Evolutionary conservation across 2,329 filamentous ascomycete genomes (phyloP), one percentile per base, ranked within the genome.

Genomic region (Rhynchosporium graminicola): DNA sequence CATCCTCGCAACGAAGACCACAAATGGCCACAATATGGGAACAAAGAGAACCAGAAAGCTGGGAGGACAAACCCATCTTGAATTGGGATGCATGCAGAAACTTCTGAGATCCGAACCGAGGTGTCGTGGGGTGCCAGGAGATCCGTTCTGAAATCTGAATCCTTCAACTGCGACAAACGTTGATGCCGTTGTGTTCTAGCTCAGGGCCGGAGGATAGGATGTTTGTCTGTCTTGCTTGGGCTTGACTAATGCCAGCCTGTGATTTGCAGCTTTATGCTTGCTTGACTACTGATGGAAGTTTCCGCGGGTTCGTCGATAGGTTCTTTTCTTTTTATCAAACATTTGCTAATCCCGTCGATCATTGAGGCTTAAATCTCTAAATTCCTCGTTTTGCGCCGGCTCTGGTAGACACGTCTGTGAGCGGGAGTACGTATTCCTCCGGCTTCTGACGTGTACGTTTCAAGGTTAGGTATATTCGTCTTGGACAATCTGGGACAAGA

Each of bases 171-270:
- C 51, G 51, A 29, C 51, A 54, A 54, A 54, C 38, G n/a, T 33
- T 42, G 28, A 33, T 54, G 51, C 51, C 51, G 29, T 52, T 46
- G 45, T 45, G 56, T 57, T 57, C 58, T 60, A 63, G 57, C 60
- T 50, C 58, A 33, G 9, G 33, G 33, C 33, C 33, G 33, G 33
- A 36, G 33, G 6, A 36, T 36, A 36, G 33, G 33, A 36, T 10
- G 33, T 6, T 36, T 36, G 20, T 20, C 20, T 36, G 33, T 36
- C 33, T 10, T 36, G 9, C 33, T 36, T 36, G 33, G 6, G 9
- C 9, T 36, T 36, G 9, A 5, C 33, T 36, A 36, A 36, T 36
- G 33, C 33, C 33, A 5, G 33, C 33, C 9, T 36, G 5, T 36
- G 33, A 10, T 36, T 3, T 3, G 9, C 9, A 6, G 5, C 33